Conservation (phyloP, 192 early-diverging fungal genomes). For the Pilaira anomala region DNA sequence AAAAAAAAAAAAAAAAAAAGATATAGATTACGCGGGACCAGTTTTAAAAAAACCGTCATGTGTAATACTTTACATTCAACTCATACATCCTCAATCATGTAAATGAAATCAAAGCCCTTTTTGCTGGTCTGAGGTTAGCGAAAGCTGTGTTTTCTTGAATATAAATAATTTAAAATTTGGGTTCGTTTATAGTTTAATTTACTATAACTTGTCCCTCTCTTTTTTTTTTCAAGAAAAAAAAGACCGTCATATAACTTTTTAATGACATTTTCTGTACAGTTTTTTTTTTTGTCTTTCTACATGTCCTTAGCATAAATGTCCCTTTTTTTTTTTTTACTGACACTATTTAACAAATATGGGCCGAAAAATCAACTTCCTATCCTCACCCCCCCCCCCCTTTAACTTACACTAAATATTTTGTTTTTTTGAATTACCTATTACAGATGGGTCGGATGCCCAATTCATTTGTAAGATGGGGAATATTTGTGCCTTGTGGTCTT, state of each 20-base stretch:
- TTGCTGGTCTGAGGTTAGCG: constrained; percentile 18
- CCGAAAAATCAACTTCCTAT: neutral
- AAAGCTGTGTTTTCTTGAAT: neutral
- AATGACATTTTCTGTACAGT: neutral
- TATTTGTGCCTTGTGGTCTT: constrained; percentile 9
- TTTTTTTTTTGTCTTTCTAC: neutral
- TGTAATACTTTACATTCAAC: neutral
- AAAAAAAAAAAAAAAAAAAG: neutral
- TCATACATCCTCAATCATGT: neutral
- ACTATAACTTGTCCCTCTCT: neutral
- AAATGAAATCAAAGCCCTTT: neutral
- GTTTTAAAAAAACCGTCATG: constrained; percentile 8
- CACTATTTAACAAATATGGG: neutral
- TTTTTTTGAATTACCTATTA: no score
- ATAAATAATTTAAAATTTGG: constrained; percentile 5
- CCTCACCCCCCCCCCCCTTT: neutral
- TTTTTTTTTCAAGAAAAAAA: neutral
- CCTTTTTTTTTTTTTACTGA: no score
- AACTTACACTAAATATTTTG: no score
- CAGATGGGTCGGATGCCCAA: neutral
- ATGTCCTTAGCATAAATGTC: neutral
- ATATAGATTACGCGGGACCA: constrained; percentile 1
- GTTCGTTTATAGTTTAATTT: no score
- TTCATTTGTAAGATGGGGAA: constrained; percentile 12
- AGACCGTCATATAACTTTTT: neutral